Base-by-base conservation (phyloP, 2,329 filamentous ascomycete genomes). In the Cytospora mali region DNA sequence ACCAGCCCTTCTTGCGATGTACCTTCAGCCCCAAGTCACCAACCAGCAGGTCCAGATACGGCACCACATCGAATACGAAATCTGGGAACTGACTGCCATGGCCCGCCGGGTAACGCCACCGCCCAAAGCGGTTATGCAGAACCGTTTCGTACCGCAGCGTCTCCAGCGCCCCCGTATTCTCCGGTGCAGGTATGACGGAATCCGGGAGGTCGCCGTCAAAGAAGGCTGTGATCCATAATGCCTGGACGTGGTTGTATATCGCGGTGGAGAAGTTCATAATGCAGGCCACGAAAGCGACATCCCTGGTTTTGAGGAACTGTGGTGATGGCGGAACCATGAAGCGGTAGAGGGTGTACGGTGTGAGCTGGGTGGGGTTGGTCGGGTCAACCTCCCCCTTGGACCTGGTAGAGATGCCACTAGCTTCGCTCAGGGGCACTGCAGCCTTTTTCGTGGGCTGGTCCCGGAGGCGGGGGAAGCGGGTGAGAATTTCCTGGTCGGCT, bases 61-160 rank as follows among this genome's bases (percentile, higher is more conserved):
- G 89, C 59, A 94, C 72, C 0, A 83, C 83, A 72, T 95, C 91
- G 70, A 94, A 93, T 21, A 91, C 87, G 67, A 93, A 88, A 71
- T 91, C 89, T 0, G 88, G 88, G 62, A 82, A 79, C 70, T 79
- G 81, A 46, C 77, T 79, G 1, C 89, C 89, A 69, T 85, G 87
- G 0, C 81, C 1, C 39, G 27, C 50, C 5, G 88, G 85, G 68
- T 90, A 90, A 28, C 90, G 81, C 83, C 88, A 88, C 66, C 81
- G 85, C 5, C 88, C 88, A 71, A 89, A 94, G 42, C 89, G 84
- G 23, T 82, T 86, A 70, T 89, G 80, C 53, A 92, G 75, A 27
- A 87, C 81, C 0, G 88, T 85, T 68, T 89, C 81, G 66, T 81
- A 79, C 58, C 73, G 76, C 21, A 84, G 67, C 53, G 71, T 48